phyloP scores from a whole-genome alignment of 2,329 filamentous ascomycete genomes.

The Berkeleyomyces basicola region DNA sequence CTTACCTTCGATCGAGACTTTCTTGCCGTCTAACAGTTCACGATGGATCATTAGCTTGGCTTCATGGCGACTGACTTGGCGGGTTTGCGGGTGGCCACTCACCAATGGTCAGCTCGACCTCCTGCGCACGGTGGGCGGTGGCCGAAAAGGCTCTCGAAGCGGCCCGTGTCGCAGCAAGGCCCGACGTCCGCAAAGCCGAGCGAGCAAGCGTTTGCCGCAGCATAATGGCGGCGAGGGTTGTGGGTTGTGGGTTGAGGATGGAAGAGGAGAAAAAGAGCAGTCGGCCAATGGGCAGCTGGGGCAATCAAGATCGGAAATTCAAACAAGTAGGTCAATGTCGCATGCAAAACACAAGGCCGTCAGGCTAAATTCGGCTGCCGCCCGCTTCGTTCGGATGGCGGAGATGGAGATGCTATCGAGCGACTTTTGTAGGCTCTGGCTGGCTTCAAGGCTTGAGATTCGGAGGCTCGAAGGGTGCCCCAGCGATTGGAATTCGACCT shows the following conservation, averaged over 20 bases:
- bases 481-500: neutral
- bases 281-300: neutral
- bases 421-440: constrained; percentile 7
- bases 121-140: constrained; percentile 60
- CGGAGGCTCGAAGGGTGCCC: neutral
- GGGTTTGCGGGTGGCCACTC: constrained; percentile 18
- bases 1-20: constrained; percentile 91
- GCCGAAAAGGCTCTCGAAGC: constrained; percentile 68
- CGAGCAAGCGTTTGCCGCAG: constrained; percentile 51
- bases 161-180: constrained; percentile 28
- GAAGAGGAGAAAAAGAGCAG: neutral
- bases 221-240: constrained; percentile 31
- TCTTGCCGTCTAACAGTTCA: constrained; percentile 64
- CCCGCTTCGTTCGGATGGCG: neutral
- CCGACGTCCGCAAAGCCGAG: constrained; percentile 50
- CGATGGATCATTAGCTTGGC: constrained; percentile 16
- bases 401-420: neutral
- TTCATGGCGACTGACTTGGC: constrained; percentile 19
- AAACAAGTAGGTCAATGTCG: neutral
- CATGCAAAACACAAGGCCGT: neutral
- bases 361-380: neutral
- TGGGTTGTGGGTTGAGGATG: neutral
- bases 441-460: constrained; percentile 10
- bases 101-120: constrained; percentile 96
- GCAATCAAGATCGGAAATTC: neutral